Evolutionary conservation across 2,329 filamentous ascomycete species (phyloP), one percentile per base, ranked within the genome.

Genomic region (Pyricularia sp.): DNA sequence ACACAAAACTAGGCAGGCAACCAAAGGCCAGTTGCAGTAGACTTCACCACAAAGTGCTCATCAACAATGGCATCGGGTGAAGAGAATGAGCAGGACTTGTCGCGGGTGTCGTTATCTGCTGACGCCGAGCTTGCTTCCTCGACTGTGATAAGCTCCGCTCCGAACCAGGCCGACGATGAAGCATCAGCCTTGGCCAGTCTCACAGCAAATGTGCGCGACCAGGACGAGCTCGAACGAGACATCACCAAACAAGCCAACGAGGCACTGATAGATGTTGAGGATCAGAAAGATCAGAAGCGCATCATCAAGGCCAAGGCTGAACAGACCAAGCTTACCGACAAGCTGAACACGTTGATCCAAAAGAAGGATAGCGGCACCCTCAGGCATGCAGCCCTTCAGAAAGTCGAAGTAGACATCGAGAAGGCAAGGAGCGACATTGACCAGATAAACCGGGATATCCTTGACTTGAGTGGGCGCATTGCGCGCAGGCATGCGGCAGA

Each of bases 181-280:
- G 84, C 85, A 61, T 82, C 83, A 67, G 85, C 86, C 25, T 80
- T 93, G 31, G 82, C 84, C 69, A 85, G 85, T 63, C 80, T 93
- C 59, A 88, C 90, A 4, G 86, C 88, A 67, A 85, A 89, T 69
- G 88, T 95, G 26, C 88, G 92, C 69, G 89, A 97, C 74, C 94
- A 98, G 77, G 90, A 94, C 80, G 94, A 97, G 70, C 81, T 98
- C 25, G 94, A 97, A 78, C 86, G 93, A 71, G 93, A 97, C 75
- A 96, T 98, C 71, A 86, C 86, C 1, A 77, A 83, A 20, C 85
- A 90, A 72, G 88, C 87, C 4, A 88, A 85, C 68, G 80, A 84
- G 23, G 85, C 84, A 0, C 77, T 90, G 69, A 85, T 85, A 64
- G 86, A 89, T 69, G 84, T 84, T 59, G 88, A 90, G 71, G 87